Evolutionary conservation across 2,329 filamentous ascomycete species (phyloP), one percentile per base, ranked within the genome.

Genomic region (Sclerotinia glacialis): DNA sequence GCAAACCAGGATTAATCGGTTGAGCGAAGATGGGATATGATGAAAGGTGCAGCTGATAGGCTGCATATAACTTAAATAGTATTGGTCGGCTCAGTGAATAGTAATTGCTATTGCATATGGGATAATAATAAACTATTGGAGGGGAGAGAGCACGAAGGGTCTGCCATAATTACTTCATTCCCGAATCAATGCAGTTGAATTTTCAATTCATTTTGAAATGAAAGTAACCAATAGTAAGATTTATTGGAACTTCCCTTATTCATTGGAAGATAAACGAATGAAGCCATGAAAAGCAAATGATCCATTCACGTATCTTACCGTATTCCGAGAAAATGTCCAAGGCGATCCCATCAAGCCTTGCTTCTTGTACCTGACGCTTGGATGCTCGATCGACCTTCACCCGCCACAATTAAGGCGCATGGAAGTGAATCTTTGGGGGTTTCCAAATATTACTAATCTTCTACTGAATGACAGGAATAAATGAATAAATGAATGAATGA

Each of bases 331-430:
- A 42, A 49, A 59, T 34, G 16, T 21, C 37, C 46, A 60, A 61
- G 55, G 14, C 34, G 46, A 53, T 61, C 54, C 34, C 50, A 52
- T 8, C 55, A 42, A 37, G 47, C 63, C 37, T 56, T 65, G 44
- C 54, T 44, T 52, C 37, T 53, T 59, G 64, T 66, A 66, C 55
- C 64, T 66, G 64, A 66, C 64, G 46, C 53, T 46, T 66, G 37
- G 55, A 66, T 46, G 46, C 55, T 66, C 31, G 47, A 21, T 42
- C 34, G 26, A 6, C 21, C 31, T 26, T 46, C 34, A 23, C 34
- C 31, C 26, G 37, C 12, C 34, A 44, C 55, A 26, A 34, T 46
- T 31, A 31, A 42, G 31, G 23, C 8, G 46, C 44, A 21, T 21
- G 21, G 18, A 31, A 23, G 46, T 37, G n/a, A 21, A 26, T 12